A percentile compares a stretch with the other conserved stretches of the same genome.
Conservation (phyloP, 2,329 filamentous ascomycete species). For the Ustilaginoidea virens region DNA sequence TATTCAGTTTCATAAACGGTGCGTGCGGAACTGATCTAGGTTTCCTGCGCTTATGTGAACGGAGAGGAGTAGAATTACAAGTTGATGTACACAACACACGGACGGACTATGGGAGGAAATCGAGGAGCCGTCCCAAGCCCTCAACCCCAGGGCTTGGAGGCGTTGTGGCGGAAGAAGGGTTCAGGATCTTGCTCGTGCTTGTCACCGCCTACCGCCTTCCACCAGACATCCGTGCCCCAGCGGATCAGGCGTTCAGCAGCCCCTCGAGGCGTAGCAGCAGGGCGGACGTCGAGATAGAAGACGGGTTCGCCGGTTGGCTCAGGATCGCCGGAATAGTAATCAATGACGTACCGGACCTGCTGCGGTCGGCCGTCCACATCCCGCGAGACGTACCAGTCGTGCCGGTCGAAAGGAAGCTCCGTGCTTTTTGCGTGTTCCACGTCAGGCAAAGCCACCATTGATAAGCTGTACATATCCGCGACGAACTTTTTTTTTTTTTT, state of each 20-base stretch:
- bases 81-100: no score
- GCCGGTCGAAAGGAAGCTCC: slow-evolving; percentile 83
- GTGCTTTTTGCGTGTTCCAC: slow-evolving; percentile 33
- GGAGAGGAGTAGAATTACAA: no score
- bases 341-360: slow-evolving; percentile 88
- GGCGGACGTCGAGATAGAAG: slow-evolving; percentile 88
- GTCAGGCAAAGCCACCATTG: no score
- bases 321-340: slow-evolving; percentile 79
- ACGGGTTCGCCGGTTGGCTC: slow-evolving; percentile 81
- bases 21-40: no score
- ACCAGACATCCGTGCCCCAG: slow-evolving; percentile 93
- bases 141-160: slow-evolving; percentile 8
- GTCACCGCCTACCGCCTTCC: slow-evolving; percentile 64
- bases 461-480: no score
- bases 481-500: no score
- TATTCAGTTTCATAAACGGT: no score
- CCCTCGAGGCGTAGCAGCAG: slow-evolving; percentile 67
- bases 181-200: slow-evolving; percentile 32
- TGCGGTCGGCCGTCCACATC: slow-evolving; percentile 50
- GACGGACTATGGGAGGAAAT: no score
- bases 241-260: slow-evolving; percentile 70
- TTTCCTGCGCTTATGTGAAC: no score
- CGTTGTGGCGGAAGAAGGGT: slow-evolving; percentile 16
- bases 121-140: no score
- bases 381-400: slow-evolving; percentile 89